Percentiles rank a stretch among this genome's conserved stretches.
These are phyloP conservation scores for Sonneratia alba DNA, from an alignment of 345 rosid genomes.

Conservation along the genomic window DNA sequence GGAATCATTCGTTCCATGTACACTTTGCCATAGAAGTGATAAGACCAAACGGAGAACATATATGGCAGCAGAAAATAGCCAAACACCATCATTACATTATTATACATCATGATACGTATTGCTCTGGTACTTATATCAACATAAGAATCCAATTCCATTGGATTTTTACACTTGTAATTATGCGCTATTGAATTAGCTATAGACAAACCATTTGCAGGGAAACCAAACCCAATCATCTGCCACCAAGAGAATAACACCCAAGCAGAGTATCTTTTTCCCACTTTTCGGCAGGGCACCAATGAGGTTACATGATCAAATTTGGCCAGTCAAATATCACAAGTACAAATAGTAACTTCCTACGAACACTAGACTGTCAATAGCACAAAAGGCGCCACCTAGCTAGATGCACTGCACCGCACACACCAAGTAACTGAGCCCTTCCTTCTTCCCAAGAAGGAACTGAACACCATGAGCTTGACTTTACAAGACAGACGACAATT, in stretches of 20 bases:
- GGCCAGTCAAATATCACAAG: background rate
- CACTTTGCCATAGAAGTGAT: background rate
- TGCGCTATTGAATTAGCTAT: background rate
- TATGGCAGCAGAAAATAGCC: background rate
- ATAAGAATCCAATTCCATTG: background rate
- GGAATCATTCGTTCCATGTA: background rate
- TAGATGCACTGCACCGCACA: constrained; percentile 26
- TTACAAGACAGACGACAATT: constrained; percentile 10
- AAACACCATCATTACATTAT: background rate
- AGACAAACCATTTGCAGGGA: background rate
- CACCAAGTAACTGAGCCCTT: constrained; percentile 14
- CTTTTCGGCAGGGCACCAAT: background rate
- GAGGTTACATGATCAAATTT: background rate
- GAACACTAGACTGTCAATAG: background rate
- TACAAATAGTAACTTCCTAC: background rate
- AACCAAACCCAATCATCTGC: background rate
- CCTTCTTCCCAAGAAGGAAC: constrained; percentile 11
- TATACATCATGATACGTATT: background rate
- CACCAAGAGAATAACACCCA: background rate
- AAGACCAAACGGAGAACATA: background rate
- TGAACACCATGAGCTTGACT: constrained; percentile 7
- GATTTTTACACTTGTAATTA: background rate
- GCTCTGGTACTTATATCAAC: background rate
- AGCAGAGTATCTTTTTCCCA: background rate
- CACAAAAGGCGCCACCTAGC: constrained; percentile 21